These are phyloP conservation scores for Keithomyces neogunnii DNA, from an alignment of 2,329 filamentous ascomycete species.

Conservation along the genomic window DNA sequence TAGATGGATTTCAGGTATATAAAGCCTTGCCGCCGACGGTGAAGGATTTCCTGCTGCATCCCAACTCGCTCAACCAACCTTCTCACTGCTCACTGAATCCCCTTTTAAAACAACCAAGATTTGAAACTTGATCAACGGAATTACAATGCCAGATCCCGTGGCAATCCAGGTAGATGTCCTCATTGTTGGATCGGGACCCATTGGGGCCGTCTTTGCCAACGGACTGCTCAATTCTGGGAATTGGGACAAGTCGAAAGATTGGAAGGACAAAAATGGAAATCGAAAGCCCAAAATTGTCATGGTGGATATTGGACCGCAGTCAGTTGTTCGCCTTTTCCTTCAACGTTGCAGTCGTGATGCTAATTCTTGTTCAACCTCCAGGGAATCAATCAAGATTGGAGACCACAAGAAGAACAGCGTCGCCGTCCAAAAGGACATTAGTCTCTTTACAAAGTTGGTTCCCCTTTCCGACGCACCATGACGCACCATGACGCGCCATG, in stretches of 20 bases:
- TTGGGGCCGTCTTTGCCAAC: background rate
- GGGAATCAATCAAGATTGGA: background rate
- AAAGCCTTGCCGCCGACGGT: too few species aligned
- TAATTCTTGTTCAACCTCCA: background rate
- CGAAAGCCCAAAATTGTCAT: background rate
- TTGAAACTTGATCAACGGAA: too few species aligned
- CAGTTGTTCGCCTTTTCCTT: background rate
- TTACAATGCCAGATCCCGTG: too few species aligned
- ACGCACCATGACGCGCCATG: background rate
- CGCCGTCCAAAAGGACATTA: background rate
- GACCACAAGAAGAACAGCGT: background rate
- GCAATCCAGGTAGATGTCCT: background rate
- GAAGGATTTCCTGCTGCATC: too few species aligned
- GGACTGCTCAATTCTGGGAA: background rate
- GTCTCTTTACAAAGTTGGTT: background rate
- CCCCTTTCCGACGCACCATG: background rate
- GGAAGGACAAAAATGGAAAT: background rate
- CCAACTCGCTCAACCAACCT: too few species aligned
- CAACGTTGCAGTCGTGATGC: background rate
- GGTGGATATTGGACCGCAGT: background rate
- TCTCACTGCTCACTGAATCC: too few species aligned
- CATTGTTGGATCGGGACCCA: background rate
- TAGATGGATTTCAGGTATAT: too few species aligned
- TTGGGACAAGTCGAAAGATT: background rate
- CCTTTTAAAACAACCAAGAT: too few species aligned